Base-by-base conservation (phyloP, 148 eudicot species). In the Persicaria maculosa region DNA sequence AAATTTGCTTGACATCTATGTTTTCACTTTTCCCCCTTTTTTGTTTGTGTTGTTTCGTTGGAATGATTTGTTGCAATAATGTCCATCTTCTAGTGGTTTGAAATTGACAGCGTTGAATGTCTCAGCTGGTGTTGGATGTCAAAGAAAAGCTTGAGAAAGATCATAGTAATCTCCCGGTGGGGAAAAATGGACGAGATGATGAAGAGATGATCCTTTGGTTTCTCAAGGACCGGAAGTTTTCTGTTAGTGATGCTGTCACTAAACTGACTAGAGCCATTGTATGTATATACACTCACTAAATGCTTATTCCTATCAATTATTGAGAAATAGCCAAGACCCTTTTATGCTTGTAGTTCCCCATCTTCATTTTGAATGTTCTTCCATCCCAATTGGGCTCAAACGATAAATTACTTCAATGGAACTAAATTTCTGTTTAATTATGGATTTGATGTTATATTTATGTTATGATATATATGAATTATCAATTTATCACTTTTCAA, bases 161-260 rank as follows among this genome's bases (percentile, higher is more conserved):
- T 74, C 78, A 90, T 76, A 77, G 72, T 54, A 72, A 61, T 74
- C 99, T 95, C 47, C 93, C 91, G 25, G 74, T 87, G 19, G 97
- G 99, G 45, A 90, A 81, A 77, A 80, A 88, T 74, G 99, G 99
- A 73, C 87, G 94, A 77, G 99, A 95, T 68, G 99, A 95, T 65
- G 97, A 92, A 79, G 89, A 87, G 55, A 83, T 95, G 97, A 95
- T 95, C 79, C 83, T 89, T 64, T 92, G 99, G 99, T 95, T 85
- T 83, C 84, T 95, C 76, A 92, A 86, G 84, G 99, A 95, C 84
- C 87, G 97, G 46, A 85, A 84, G 55, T 95, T 81, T 78, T 83
- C 85, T 20, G 94, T 87, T 52, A 84, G 89, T 52, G 97, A 92
- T 5, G 84, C 97, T 64, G 84, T 88, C 36, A 57, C 76, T 77